Percentiles rank a stretch among this genome's conserved stretches.
Evolutionary conservation across 2,329 filamentous ascomycete species (phyloP).

Genomic region (Penicillium sp.): DNA sequence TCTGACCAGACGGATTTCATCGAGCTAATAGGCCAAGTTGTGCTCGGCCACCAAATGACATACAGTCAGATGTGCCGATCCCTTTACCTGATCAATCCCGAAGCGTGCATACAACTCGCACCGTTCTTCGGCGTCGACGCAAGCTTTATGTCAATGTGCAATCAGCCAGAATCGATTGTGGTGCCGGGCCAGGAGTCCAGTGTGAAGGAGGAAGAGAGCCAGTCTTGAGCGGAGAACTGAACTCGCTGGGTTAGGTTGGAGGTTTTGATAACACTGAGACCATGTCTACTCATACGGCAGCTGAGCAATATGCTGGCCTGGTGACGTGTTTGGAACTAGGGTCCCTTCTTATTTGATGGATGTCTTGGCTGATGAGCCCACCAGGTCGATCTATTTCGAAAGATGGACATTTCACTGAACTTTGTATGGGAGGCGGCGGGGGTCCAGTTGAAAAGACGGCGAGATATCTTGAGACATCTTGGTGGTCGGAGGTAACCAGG

Average conservation of each 20-base stretch:
- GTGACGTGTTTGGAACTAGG: neutral
- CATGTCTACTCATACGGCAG: neutral
- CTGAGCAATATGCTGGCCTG: neutral
- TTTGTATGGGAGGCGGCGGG: too few relatives aligned
- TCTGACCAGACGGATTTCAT: constrained; percentile 6
- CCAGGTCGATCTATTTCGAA: too few relatives aligned
- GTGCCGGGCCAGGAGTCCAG: neutral
- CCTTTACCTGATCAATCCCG: neutral
- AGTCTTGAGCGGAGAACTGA: neutral
- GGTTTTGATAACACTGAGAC: neutral
- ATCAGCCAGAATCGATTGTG: neutral
- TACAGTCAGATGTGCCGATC: neutral
- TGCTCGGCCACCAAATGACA: neutral
- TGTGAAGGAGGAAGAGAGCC: neutral
- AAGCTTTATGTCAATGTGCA: neutral
- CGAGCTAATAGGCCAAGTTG: neutral
- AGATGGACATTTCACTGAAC: too few relatives aligned
- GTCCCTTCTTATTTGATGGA: neutral
- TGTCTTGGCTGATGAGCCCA: neutral
- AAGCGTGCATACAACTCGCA: neutral
- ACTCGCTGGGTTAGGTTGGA: neutral
- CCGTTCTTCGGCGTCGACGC: neutral
- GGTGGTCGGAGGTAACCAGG: neutral
- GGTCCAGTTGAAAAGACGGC: too few relatives aligned
- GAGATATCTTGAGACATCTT: neutral